Conservation (phyloP, 192 early-diverging fungal species). For the Coemansia aciculifera region DNA sequence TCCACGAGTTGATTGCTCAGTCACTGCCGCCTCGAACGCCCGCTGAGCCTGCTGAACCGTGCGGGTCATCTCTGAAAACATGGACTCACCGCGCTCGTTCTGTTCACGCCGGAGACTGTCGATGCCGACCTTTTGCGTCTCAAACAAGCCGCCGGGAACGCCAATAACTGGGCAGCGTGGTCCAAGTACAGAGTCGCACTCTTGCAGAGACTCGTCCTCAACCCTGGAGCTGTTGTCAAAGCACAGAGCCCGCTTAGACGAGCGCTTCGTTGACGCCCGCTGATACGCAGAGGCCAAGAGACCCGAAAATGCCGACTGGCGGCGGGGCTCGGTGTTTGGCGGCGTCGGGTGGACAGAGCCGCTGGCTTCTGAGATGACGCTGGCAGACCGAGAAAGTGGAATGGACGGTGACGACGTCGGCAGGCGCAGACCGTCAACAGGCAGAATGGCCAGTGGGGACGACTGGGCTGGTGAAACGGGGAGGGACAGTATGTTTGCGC, state of each 20-base stretch:
- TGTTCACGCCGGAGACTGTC: conserved; percentile 26
- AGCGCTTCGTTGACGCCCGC: conserved; percentile 40
- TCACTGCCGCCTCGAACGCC: conserved; percentile 34
- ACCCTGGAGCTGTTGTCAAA: conserved; percentile 22
- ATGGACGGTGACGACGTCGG: conserved; percentile 16
- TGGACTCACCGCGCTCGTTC: conserved; percentile 14
- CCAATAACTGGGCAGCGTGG: conserved; percentile 52
- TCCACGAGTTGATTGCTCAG: conserved; percentile 22
- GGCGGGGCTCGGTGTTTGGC: conserved; percentile 39
- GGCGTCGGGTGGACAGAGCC: conserved; percentile 31
- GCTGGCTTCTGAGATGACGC: neutral
- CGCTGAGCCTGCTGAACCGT: conserved; percentile 27
- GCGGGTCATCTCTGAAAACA: conserved; percentile 19
- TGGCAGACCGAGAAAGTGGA: conserved; percentile 3
- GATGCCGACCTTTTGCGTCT: conserved; percentile 15
- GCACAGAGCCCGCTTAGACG: conserved; percentile 33
- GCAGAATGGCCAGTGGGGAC: conserved; percentile 19
- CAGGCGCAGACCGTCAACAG: conserved; percentile 10
- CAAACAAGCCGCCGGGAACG: conserved; percentile 40
- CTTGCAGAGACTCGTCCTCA: conserved; percentile 16
- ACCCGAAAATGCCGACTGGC: conserved; percentile 39
- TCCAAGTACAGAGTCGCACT: conserved; percentile 42
- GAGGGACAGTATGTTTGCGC: conserved; percentile 30
- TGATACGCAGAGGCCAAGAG: conserved; percentile 47
- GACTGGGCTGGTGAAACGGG: conserved; percentile 45